Evolutionary conservation across 2,329 filamentous ascomycete species (phyloP), one percentile per base, ranked within the genome.

Genomic region (Fusarium setosum): DNA sequence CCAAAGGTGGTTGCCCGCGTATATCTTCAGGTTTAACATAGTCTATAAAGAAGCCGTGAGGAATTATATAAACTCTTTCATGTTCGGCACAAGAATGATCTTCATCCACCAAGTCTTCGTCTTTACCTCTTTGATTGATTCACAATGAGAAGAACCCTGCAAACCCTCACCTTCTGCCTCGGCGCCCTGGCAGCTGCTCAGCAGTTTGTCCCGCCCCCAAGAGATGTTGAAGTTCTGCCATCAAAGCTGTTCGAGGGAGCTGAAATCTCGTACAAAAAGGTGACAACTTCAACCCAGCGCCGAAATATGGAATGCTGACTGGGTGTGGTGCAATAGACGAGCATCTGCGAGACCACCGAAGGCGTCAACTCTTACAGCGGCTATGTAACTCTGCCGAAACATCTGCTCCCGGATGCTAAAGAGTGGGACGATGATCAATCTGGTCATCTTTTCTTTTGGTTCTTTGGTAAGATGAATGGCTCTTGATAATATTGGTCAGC

Each of bases 371-470:
- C 66, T 5, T 73, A 71, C 37, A 65, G 60, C 13, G 71, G 71
- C 11, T 73, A 72, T 23, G 59, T 73, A 5, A 64, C 58, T 1
- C 44, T 73, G 1, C 71, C 71, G 1, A 67, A 60, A 29, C 23
- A 60, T 17, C 48, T 71, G 5, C 63, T 74, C 6, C 75, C 81
- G 4, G 74, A 70, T n/a, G 65, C 62, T 4, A 18, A 23, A 34
- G 53, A 48, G 10, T 68, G 64, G 64, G 41, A 64, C 12, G 56
- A 69, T 10, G 38, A 59, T 3, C 29, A 61, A 21, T 42, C 51
- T 17, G 70, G 59, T 0, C 55, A 80, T 55, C 63, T 82, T 10
- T 83, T 82, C 63, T 82, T 82, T 71, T 83, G 79, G 80, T 82
- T 79, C 54, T 77, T 83, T 35, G 63, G 70, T 73, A 53, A 18